Base-by-base conservation (phyloP, 2,329 filamentous ascomycete species). In the Raffaelea deltoideospora region DNA sequence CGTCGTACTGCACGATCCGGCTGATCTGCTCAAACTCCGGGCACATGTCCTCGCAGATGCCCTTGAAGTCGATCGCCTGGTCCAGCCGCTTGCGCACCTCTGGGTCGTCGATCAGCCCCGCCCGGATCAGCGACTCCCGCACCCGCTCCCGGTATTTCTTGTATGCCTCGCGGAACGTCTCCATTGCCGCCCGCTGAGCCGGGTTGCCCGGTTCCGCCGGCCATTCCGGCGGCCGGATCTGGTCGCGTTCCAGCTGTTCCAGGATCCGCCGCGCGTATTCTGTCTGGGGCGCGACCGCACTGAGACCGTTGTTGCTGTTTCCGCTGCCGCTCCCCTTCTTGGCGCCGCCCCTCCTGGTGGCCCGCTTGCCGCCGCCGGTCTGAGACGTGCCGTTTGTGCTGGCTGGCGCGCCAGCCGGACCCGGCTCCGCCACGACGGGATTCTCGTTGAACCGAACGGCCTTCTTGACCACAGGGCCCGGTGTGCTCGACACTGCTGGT, bases 21-120 rank as follows among this genome's bases (percentile, higher is more conserved):
- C 63, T 69, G 24, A 76, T 65, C 50, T 69, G 70, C 50, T 80
- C 76, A 51, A 69, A 78, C 43, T 77, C 70, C 5, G 76, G 76
- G 42, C 76, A 80, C 75, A 79, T 79, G 20, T 76, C 70, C 46
- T 79, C 71, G 47, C 74, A 79, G 32, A 75, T 76, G 13, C 76
- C 76, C 49, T 74, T 74, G 49, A 80, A 80, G 30, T 70, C 65
- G 33, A 79, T 71, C 7, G 76, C 76, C 48, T 79, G 67, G 40
- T 70, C 64, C 8, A 80, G 60, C 15, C 63, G 66, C 48, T 75
- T 73, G 38, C 68, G 67, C 46, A 73, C 69, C 23, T 76, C 67
- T 3, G 75, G 75, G 44, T 79, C 72, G 51, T 79, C 76, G 38
- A 79, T 72, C 8, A 77, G 56, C 10, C 67, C 69, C 13, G 65